Percentiles rank a stretch among this genome's conserved stretches.
Evolutionary conservation across 2,329 filamentous ascomycete species (phyloP).

Genomic region (Colletotrichum sp.): DNA sequence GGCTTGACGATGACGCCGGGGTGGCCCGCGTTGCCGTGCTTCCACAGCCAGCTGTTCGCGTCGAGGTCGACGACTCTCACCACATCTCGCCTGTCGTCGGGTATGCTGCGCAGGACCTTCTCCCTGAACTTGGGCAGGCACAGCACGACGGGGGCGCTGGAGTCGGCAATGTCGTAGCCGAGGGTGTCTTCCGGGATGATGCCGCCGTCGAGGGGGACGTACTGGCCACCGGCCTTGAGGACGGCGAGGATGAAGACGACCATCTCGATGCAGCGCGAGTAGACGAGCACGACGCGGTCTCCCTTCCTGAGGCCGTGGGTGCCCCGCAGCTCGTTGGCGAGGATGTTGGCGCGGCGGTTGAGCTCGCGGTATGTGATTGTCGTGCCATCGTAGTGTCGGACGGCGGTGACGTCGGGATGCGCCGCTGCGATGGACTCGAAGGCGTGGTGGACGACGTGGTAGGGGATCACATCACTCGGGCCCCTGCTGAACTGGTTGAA

Average conservation of each 20-base stretch:
- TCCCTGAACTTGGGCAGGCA: conserved; percentile 39
- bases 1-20: conserved; percentile 33
- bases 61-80: conserved; percentile 19
- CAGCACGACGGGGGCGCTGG: conserved; percentile 47
- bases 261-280: conserved; percentile 60
- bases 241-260: conserved; percentile 61
- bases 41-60: conserved; percentile 14
- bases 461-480: neutral
- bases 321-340: conserved; percentile 42
- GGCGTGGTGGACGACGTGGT: conserved; percentile 22
- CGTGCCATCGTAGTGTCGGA: conserved; percentile 35
- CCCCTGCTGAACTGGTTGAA: conserved; percentile 22
- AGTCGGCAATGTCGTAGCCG: conserved; percentile 52
- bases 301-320: conserved; percentile 43
- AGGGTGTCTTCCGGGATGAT: conserved; percentile 54
- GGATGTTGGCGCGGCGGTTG: conserved; percentile 42
- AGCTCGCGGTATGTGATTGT: conserved; percentile 51
- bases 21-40: conserved; percentile 14
- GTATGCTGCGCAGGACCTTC: conserved; percentile 15
- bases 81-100: neutral
- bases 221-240: conserved; percentile 62
- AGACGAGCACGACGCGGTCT: conserved; percentile 59
- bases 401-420: conserved; percentile 41
- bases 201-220: conserved; percentile 63
- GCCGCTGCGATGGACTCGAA: conserved; percentile 29